phyloP scores from a whole-genome alignment of 1,284 basidiomycete species.

The Austroboletus niveus region DNA sequence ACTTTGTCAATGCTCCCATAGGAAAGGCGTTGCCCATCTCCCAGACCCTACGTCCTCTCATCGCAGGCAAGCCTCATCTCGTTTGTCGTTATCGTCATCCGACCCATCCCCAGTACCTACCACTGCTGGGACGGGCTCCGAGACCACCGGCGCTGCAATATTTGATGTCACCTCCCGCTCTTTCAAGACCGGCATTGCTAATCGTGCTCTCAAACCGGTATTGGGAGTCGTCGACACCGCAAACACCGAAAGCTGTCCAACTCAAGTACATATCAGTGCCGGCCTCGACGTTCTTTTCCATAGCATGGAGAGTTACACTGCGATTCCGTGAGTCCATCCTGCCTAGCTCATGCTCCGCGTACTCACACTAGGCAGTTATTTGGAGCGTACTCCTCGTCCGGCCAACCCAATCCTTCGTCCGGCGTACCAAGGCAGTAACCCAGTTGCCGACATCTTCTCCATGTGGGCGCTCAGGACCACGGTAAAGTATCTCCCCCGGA shows the following conservation, averaged over 20 bases:
- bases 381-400: constrained; percentile 86
- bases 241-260: constrained; percentile 84
- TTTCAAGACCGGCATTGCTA: constrained; percentile 97
- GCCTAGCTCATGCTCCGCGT: background rate
- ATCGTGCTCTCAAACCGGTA: constrained; percentile 85
- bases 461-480: constrained; percentile 92
- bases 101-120: constrained; percentile 66
- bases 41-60: constrained; percentile 77
- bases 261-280: constrained; percentile 85
- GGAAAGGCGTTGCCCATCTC: constrained; percentile 89
- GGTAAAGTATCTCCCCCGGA: constrained; percentile 86
- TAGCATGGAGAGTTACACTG: constrained; percentile 90
- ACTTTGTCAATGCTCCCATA: constrained; percentile 96
- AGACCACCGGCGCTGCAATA: constrained; percentile 98
- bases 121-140: constrained; percentile 95
- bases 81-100: background rate
- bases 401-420: constrained; percentile 87
- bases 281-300: constrained; percentile 96
- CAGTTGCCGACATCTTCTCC: constrained; percentile 95
- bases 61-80: constrained; percentile 55
- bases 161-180: constrained; percentile 87
- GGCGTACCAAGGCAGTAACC: constrained; percentile 96
- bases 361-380: constrained; percentile 55
- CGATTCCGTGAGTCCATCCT: constrained; percentile 65
- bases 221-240: constrained; percentile 80